Evolutionary conservation across 495 filamentous ascomycete species (phyloP), one percentile per base, ranked within the genome.

Genomic region (Alectoria sarmentosa): DNA sequence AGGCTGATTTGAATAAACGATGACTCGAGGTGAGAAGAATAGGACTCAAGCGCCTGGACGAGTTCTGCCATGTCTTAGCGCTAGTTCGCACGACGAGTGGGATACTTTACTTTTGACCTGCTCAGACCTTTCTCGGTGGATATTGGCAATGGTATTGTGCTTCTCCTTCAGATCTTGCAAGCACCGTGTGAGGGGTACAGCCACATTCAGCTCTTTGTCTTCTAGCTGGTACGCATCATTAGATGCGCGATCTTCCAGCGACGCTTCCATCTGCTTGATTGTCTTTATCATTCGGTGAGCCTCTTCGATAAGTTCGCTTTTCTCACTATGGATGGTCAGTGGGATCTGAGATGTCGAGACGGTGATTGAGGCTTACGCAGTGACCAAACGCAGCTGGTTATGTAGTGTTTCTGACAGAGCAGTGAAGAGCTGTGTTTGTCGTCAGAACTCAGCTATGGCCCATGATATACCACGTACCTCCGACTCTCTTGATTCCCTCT

Each of bases 191-290:
- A 98, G 83, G 1, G 94, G 94, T 66, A 83, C 90, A 9, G 90
- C 91, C 63, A 98, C 79, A 61, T 83, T 82, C 54, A 96, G 75
- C 37, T 87, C 84, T 38, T 86, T 81, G 61, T 87, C 82, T 61
- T 88, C 82, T 6, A 83, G 74, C 44, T 81, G 76, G 69, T 88
- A 86, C 67, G 81, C 79, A 56, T 84, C 83, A 66, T 81, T 83
- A 39, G 80, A 75, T 72, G 84, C 87, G 58, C 80, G 79, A 70
- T 92, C 92, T 60, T 91, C 90, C 38, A 99, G 80, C 0, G 93
- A 96, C 19, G 83, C 78, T 73, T 98, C 91, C 91, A 99, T 96
- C 76, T 97, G 92, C 70, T 85, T 86, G 69, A 97, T 96, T 3
- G 82, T 80, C 19, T 85, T 88, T 71, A 96, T 90, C 38, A 96